These are phyloP conservation scores for Xylaria sp. DNA, from an alignment of 2,329 filamentous ascomycete species.

Conservation along the genomic window DNA sequence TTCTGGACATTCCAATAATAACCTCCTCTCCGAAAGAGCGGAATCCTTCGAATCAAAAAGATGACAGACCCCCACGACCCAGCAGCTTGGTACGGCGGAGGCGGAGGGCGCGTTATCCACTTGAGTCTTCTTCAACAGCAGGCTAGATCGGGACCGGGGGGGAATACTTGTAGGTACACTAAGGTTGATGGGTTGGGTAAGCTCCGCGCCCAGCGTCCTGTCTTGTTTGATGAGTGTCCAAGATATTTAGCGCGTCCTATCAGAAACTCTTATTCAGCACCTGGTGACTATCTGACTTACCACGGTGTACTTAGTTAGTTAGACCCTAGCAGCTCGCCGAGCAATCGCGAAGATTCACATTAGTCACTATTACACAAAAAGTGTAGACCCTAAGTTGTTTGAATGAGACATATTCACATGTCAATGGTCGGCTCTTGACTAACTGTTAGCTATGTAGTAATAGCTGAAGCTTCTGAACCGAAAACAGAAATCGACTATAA, in stretches of 20 bases:
- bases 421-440: not conserved
- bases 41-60: not conserved
- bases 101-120: slow-evolving; percentile 9
- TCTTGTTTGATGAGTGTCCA: too few species aligned
- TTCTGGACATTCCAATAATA: slow-evolving; percentile 17
- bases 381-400: not conserved
- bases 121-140: not conserved
- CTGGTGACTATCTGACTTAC: not conserved
- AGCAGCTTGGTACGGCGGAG: slow-evolving; percentile 24
- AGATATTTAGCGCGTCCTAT: not conserved
- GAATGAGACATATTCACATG: not conserved
- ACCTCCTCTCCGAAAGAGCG: not conserved
- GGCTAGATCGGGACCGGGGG: not conserved
- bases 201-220: not conserved
- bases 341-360: not conserved
- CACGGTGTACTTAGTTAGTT: not conserved
- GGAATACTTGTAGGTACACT: not conserved
- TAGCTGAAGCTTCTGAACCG: not conserved
- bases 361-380: not conserved
- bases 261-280: too few species aligned
- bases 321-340: not conserved
- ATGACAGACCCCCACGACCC: slow-evolving; percentile 21
- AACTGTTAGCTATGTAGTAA: not conserved
- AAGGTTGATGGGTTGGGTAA: not conserved
- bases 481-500: not conserved